Evolutionary conservation across 2,329 filamentous ascomycete genomes (phyloP).

Genomic region (Drechmeria coniospora): DNA sequence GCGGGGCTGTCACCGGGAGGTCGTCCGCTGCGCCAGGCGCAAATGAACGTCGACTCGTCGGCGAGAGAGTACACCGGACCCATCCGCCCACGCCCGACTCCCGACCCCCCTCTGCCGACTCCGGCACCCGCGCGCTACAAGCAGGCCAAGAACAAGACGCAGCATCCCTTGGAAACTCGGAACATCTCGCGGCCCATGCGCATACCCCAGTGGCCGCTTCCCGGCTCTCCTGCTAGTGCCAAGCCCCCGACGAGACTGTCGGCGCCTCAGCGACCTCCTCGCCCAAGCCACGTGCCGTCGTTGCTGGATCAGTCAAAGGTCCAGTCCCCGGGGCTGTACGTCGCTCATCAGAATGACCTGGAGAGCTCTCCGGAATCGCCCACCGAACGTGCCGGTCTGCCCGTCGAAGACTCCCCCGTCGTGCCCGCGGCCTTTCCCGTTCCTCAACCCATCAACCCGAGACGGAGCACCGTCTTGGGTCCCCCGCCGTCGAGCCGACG

Average conservation of each 20-base stretch:
- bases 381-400: slow-evolving; percentile 25
- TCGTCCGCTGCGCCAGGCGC: slow-evolving; percentile 8
- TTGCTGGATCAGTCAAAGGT: slow-evolving; percentile 39
- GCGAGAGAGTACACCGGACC: background rate
- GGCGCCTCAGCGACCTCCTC: slow-evolving; percentile 39
- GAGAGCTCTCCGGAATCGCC: too few relatives aligned
- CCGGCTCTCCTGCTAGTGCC: slow-evolving; percentile 21
- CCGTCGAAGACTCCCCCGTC: slow-evolving; percentile 39
- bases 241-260: slow-evolving; percentile 33
- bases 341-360: slow-evolving; percentile 13
- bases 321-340: slow-evolving; percentile 41
- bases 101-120: slow-evolving; percentile 7
- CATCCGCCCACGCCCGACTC: background rate
- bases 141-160: slow-evolving; percentile 8
- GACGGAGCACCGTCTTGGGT: slow-evolving; percentile 37
- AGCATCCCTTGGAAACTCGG: slow-evolving; percentile 10
- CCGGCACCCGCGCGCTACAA: too few relatives aligned
- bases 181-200: slow-evolving; percentile 36
- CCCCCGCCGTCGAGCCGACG: slow-evolving; percentile 45
- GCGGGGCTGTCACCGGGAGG: slow-evolving; percentile 18
- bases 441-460: slow-evolving; percentile 9
- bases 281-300: slow-evolving; percentile 44
- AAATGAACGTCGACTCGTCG: slow-evolving; percentile 5
- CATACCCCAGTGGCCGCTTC: slow-evolving; percentile 39
- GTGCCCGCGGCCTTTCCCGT: slow-evolving; percentile 12